Percentiles rank a stretch among this genome's conserved stretches.
These are phyloP conservation scores for Letharia lupina DNA, from an alignment of 495 filamentous ascomycete species.

Conservation along the genomic window DNA sequence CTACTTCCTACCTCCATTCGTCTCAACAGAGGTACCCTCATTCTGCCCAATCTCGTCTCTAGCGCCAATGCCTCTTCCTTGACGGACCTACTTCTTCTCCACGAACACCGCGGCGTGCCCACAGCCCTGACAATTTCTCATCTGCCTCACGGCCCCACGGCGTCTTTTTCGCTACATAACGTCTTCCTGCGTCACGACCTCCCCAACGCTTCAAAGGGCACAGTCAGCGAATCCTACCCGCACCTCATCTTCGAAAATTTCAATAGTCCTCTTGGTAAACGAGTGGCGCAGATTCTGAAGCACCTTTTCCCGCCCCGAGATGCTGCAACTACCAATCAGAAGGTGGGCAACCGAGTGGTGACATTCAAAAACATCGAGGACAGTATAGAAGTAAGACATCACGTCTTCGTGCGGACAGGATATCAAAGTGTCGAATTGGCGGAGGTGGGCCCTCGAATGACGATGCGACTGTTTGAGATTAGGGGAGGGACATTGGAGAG, in stretches of 20 bases:
- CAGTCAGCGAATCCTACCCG: conserved; percentile 88
- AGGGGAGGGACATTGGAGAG: conserved; percentile 88
- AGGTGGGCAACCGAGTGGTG: conserved; percentile 80
- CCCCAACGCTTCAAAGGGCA: conserved; percentile 75
- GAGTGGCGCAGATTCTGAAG: conserved; percentile 85
- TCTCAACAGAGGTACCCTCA: conserved; percentile 82
- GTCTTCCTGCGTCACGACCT: conserved; percentile 92
- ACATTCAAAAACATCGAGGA: conserved; percentile 95
- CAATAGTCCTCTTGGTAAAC: conserved; percentile 66
- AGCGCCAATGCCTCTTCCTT: conserved; percentile 71
- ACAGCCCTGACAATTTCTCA: conserved; percentile 86
- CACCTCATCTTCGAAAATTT: conserved; percentile 96
- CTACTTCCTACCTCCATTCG: conserved; percentile 85
- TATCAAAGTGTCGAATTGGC: conserved; percentile 86
- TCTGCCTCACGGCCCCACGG: conserved; percentile 88
- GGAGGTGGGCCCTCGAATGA: conserved; percentile 93
- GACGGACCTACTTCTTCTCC: conserved; percentile 78
- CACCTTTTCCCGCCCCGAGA: conserved; percentile 93
- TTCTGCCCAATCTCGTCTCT: conserved; percentile 73
- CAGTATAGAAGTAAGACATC: conserved; percentile 77
- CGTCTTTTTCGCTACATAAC: conserved; percentile 87
- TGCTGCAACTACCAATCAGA: conserved; percentile 49
- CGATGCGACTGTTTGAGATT: conserved; percentile 93
- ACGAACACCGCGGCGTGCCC: conserved; percentile 89
- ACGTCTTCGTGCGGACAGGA: conserved; percentile 74